Evolutionary conservation across 176 grass and related monocot species (phyloP), one percentile per base, ranked within the genome.

Genomic region (Oryza australiensis): DNA sequence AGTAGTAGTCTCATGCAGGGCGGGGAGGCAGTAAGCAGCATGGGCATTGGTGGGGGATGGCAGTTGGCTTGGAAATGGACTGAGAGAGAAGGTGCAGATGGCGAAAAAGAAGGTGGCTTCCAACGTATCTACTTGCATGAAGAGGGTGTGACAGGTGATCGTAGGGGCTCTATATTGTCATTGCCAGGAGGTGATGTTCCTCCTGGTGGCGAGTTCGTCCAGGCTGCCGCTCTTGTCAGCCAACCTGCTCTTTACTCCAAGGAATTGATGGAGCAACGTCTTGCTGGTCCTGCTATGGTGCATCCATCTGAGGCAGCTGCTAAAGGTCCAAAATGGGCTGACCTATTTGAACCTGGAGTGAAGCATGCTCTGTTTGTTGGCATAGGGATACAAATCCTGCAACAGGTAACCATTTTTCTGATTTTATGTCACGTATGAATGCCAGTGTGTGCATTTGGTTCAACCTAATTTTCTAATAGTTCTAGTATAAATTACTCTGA

Each of bases 21-120:
- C 64, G 92, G 86, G 27, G 93, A 98, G 38, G 60, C 89, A 26
- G 82, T 88, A 4, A 95, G 85, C 83, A 94, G 97, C 80, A 96
- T 90, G 97, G 97, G 93, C 43, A 99, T 99, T 67, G 97, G 97
- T 55, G 97, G 93, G 48, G 97, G 97, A 71, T 99, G 97, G 97
- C 97, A 99, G 78, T 82, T 99, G 80, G 97, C 97, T 33, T 99
- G 91, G 90, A 99, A 94, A 88, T 99, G 93, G 93, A 89, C 93
- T 26, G 97, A 99, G 93, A 86, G 79, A 79, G 97, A 96, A 85
- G 89, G 82, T 26, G 70, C 71, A 66, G 93, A 94, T 78, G 93
- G 89, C 2, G 68, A 94, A 84, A 94, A 88, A 41, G 89, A 92
- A 86, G 93, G 96, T 24, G 93, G 87, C 23, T 99, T 99, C 83